phyloP scores from a whole-genome alignment of 352 stramenopile species.

The Pythium utonaiense region DNA sequence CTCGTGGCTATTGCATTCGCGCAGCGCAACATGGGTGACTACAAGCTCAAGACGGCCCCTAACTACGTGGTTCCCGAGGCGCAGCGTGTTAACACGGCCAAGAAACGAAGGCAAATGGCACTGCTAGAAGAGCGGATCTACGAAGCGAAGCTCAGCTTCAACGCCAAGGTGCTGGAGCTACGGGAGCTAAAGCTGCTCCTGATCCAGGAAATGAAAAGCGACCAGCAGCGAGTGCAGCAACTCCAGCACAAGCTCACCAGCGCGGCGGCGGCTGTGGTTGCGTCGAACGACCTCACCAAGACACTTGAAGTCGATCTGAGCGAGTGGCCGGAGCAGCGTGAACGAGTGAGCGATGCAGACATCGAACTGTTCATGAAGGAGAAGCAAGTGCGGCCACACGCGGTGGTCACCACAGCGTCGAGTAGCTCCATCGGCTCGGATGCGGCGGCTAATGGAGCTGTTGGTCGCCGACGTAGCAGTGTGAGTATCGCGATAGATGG shows the following conservation, averaged over 20 bases:
- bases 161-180: conserved; percentile 87
- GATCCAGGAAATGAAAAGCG: conserved; percentile 57
- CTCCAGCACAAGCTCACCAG: conserved; percentile 43
- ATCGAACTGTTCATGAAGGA: conserved; percentile 67
- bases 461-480: conserved; percentile 3
- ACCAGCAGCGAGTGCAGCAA: conserved; percentile 46
- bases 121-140: conserved; percentile 84
- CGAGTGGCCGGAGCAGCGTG: conserved; percentile 89
- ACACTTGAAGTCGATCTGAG: conserved; percentile 49
- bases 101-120: conserved; percentile 87
- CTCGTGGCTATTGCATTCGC: conserved; percentile 89
- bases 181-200: conserved; percentile 87
- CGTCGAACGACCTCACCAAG: not conserved
- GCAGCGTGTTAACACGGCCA: conserved; percentile 86
- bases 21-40: conserved; percentile 88
- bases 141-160: conserved; percentile 81
- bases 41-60: conserved; percentile 86
- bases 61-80: conserved; percentile 89
- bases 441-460: not conserved
- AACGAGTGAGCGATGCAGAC: conserved; percentile 76
- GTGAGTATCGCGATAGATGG: conserved; percentile 13
- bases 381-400: conserved; percentile 44
- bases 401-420: conserved; percentile 8
- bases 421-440: not conserved
- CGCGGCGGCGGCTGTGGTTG: not conserved